Conservation (phyloP, 129 eudicot genomes). For the Flaveria robusta region DNA sequence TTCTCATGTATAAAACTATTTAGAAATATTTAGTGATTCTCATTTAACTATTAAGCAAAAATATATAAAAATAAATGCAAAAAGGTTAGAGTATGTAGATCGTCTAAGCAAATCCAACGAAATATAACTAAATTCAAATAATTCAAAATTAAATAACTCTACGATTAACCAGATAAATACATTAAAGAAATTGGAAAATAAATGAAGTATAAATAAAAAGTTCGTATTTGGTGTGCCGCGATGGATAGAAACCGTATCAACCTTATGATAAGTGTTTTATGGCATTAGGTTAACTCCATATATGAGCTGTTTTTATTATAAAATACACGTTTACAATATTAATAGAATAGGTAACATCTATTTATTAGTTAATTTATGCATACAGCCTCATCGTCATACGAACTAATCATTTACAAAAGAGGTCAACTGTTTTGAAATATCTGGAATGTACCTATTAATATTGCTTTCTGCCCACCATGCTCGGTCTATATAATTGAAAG, state of each 20-base stretch:
- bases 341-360: neutral
- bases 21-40: too few species aligned
- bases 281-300: conserved; percentile 23
- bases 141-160: neutral
- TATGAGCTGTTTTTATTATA: conserved; percentile 26
- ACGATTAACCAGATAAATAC: too few species aligned
- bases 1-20: too few species aligned
- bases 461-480: neutral
- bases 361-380: neutral
- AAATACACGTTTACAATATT: conserved; percentile 1
- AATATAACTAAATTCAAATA: neutral
- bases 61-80: neutral
- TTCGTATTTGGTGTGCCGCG: conserved; percentile 16
- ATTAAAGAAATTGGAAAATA: neutral
- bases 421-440: conserved; percentile 26
- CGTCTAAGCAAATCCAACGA: neutral
- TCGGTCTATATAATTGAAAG: neutral
- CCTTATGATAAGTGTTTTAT: conserved; percentile 8
- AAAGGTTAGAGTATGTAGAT: neutral
- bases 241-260: conserved; percentile 22
- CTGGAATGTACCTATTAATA: neutral
- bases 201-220: neutral
- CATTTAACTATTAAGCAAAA: conserved; percentile 23
- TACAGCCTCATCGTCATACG: conserved; percentile 17
- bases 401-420: conserved; percentile 24